Percentiles rank a stretch among this genome's conserved stretches.
Conservation (phyloP, 768 basidiomycete genomes). For the Lactarius tabidus region DNA sequence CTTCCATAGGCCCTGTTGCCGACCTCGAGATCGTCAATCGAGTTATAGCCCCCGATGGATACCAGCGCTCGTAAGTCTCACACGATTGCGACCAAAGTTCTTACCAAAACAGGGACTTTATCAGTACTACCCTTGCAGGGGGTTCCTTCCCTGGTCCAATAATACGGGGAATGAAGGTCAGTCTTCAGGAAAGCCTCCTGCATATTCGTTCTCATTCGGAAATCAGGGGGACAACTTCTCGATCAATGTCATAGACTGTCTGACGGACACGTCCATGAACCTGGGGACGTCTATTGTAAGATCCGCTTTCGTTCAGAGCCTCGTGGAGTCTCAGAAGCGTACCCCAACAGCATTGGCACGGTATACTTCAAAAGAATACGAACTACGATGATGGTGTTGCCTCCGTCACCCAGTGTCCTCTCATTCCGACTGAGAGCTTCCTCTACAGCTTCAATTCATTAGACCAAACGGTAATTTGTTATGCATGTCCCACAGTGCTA, state of each 20-base stretch:
- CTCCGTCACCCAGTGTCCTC: slow-evolving; percentile 26
- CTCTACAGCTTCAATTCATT: slow-evolving; percentile 17
- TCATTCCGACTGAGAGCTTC: slow-evolving; percentile 17
- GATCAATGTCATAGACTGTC: slow-evolving; percentile 6
- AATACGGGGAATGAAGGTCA: slow-evolving; percentile 3
- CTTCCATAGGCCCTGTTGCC: slow-evolving; percentile 26
- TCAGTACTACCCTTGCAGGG: slow-evolving; percentile 11
- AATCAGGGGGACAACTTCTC: slow-evolving; percentile 6
- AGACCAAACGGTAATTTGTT: slow-evolving; percentile 12
- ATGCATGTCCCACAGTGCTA: background rate
- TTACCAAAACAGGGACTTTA: background rate
- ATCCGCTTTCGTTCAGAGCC: background rate
- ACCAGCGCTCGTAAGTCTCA: slow-evolving; percentile 19
- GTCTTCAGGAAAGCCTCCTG: background rate
- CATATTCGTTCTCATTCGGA: background rate
- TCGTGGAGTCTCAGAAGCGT: background rate
- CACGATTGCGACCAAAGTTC: background rate
- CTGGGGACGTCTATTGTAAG: slow-evolving; percentile 11
- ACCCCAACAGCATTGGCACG: slow-evolving; percentile 26
- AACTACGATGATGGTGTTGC: slow-evolving; percentile 18
- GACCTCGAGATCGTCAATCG: slow-evolving; percentile 24
- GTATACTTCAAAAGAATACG: slow-evolving; percentile 19
- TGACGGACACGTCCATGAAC: slow-evolving; percentile 7
- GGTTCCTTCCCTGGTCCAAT: slow-evolving; percentile 12
- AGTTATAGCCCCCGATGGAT: slow-evolving; percentile 29